Base-by-base conservation (phyloP, 2,329 filamentous ascomycete genomes). In the Fusarium keratoplasticum region DNA sequence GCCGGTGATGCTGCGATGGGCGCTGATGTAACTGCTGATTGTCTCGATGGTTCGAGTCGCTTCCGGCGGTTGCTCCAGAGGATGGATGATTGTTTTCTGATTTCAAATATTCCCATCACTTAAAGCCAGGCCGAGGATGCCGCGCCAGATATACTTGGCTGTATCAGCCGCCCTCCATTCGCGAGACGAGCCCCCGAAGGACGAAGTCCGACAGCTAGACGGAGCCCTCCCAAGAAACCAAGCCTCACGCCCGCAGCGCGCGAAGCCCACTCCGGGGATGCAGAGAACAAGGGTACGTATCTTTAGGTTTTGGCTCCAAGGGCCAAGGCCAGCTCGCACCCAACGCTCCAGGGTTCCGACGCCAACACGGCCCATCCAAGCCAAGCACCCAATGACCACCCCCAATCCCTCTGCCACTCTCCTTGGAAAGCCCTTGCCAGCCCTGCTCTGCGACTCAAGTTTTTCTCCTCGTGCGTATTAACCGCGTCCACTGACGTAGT, bases 401-500 rank as follows among this genome's bases (percentile, higher is more conserved):
- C 63, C 47, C 74, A 76, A 78, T 78, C 67, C 66, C 58, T 66
- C 61, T 69, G 61, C 66, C 69, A 71, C 69, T 69, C 69, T 71
- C 66, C 50, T 59, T 62, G 65, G 54, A 69, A 69, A 71, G 47
- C 70, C 76, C 69, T 74, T 74, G 64, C 71, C 68, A 61, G 47
- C 61, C 69, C 72, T 64, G 61, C 64, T 61, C 58, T 54, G 42
- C 47, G 58, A 42, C 65, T 73, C 72, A 75, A 66, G 55, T 70
- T 74, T 74, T 73, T 73, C n/a, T 54, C 55, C 44, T 61, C 59
- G 18, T 44, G 29, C 69, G 62, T 70, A 59, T 69, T 67, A 52
- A 58, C 44, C 27, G 66, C 55, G 58, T 73, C 74, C 73, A 72
- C 73, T 76, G 76, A 79, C 76, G 76, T 78, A 78, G 64, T 69